phyloP scores from a whole-genome alignment of 371 early-diverging fungal species.

The Zychaea mexicana region DNA sequence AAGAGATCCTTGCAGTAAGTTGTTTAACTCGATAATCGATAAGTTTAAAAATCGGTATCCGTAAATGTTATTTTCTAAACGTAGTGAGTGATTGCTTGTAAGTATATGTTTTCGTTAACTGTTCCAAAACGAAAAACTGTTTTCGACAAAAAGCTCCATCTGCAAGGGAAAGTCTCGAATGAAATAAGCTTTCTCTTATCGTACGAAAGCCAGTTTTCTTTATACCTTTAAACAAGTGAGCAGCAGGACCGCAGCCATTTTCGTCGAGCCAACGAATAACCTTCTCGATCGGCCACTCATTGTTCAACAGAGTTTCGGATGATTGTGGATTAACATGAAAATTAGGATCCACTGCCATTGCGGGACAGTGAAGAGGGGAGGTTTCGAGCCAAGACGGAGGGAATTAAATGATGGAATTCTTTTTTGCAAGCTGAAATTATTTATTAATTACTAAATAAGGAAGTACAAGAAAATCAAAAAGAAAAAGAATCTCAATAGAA shows the following conservation, averaged over 20 bases:
- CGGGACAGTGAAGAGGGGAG: neutral
- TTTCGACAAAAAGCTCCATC: too few species aligned
- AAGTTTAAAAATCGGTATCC: slow-evolving; percentile 22
- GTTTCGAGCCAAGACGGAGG: too few species aligned
- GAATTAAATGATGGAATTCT: neutral
- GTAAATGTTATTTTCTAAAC: slow-evolving; percentile 22
- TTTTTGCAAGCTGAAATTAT: neutral
- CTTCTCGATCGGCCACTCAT: slow-evolving; percentile 24
- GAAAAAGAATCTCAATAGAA: too few species aligned
- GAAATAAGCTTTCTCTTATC: slow-evolving; percentile 4
- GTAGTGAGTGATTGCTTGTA: too few species aligned
- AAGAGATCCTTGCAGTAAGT: slow-evolving; percentile 22
- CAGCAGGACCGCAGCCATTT: slow-evolving; percentile 13
- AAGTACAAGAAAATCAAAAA: neutral
- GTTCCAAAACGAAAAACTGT: too few species aligned
- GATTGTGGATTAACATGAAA: slow-evolving; percentile 14
- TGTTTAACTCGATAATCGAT: slow-evolving; percentile 12
- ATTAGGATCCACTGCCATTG: slow-evolving; percentile 21
- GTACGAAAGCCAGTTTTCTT: neutral
- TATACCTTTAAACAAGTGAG: slow-evolving; percentile 19
- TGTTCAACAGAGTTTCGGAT: neutral
- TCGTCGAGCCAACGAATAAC: slow-evolving; percentile 26
- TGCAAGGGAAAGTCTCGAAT: neutral
- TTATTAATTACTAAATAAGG: too few species aligned
- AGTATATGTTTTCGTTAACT: neutral